Base-by-base conservation (phyloP, 345 rosid genomes). In the Kernera saxatilis region DNA sequence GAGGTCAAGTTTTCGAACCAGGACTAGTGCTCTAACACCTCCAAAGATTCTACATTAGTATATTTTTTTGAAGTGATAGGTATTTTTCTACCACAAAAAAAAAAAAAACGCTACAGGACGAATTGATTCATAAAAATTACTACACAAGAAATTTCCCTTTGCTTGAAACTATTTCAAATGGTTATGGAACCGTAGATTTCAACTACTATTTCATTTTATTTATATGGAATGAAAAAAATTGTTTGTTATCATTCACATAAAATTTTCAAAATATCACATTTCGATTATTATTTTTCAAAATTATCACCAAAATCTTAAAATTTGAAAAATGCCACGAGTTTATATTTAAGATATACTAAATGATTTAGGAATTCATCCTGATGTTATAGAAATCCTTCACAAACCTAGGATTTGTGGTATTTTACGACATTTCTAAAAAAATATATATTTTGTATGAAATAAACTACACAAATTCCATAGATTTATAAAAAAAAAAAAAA, bases 1-100 rank as follows among this genome's bases (percentile, higher is more conserved):
- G 58, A 57, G 60, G 21, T 37, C 77, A 56, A 37, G 51, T 35
- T 37, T 41, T 72, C 1, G 37, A 45, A 62, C 6, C 39, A 52
- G 21, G 7, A 25, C 45, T 32, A 32, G 39, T 53, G 29, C 56
- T 72, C 36, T 32, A 63, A 33, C 27, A 56, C 55, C 44, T 72
- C 64, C 60, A 54, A 25, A n/a, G 56, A 53, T 64, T 46, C 30
- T 51, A 29, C 14, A 61, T 70, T 14, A n/a, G 14, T 40, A 12
- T 29, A 9, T 33, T 12, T 52, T 52, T 51, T 21, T 4, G 6
- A 36, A 44, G 14, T 61, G 53, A 46, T 60, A 49, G 50, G 51
- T 27, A 59, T 27, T 23, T 49, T 14, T 36, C 13, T 19, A 36
- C 70, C 46, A 64, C 45, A 14, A 10, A 44, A 44, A 63, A 29